These are phyloP conservation scores for Aspergillus novofumigatus DNA, from an alignment of 2,329 filamentous ascomycete species.

Conservation along the genomic window DNA sequence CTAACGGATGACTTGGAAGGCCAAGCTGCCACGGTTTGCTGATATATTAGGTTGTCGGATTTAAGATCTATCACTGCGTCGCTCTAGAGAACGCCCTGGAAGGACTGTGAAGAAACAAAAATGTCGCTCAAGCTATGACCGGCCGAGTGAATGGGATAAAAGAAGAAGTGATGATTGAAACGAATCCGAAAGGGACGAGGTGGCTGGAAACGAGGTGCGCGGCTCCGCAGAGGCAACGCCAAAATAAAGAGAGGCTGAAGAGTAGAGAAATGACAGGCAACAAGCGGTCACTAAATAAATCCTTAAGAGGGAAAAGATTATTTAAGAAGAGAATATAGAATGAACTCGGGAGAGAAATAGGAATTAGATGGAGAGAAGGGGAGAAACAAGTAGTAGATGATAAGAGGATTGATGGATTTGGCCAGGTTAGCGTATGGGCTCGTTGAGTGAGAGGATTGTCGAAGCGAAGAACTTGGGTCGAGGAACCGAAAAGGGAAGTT, in stretches of 20 bases:
- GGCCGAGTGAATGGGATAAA: conserved; percentile 17
- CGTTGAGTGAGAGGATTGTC: not conserved
- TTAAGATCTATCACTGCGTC: conserved; percentile 12
- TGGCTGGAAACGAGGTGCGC: conserved; percentile 34
- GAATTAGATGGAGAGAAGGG: conserved; percentile 10
- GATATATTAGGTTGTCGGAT: conserved; percentile 13
- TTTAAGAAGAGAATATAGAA: conserved; percentile 21
- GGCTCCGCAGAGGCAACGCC: conserved; percentile 18
- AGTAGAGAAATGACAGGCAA: conserved; percentile 13
- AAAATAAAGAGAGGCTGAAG: conserved; percentile 14
- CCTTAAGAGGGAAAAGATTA: conserved; percentile 12
- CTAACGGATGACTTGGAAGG: not conserved
- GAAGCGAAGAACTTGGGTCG: not conserved
- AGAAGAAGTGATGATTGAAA: conserved; percentile 23
- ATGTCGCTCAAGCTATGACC: conserved; percentile 15
- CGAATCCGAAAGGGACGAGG: conserved; percentile 35
- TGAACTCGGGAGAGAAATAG: conserved; percentile 12
- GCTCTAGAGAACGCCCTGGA: conserved; percentile 14
- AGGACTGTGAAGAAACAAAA: conserved; percentile 16
- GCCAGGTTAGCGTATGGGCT: conserved; percentile 8
- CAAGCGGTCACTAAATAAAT: conserved; percentile 12
- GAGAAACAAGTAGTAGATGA: conserved; percentile 14
- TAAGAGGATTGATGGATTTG: conserved; percentile 10
- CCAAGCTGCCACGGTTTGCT: conserved; percentile 13
- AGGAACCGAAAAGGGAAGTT: not conserved